phyloP scores from a whole-genome alignment of 192 early-diverging fungal species.

The Gaertneriomyces semiglobifer region DNA sequence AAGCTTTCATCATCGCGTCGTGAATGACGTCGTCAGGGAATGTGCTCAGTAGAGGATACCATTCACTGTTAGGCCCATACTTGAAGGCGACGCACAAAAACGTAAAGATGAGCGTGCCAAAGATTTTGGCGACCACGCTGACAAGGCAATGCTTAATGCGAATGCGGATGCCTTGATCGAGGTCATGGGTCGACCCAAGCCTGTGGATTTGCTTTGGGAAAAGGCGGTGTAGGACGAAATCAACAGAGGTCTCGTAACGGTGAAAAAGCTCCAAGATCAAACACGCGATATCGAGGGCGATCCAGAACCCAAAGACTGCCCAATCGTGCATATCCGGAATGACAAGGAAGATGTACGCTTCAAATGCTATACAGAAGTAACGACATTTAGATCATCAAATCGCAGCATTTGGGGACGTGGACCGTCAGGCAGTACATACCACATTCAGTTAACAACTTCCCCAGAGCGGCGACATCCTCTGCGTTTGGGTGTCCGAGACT shows the following conservation, averaged over 20 bases:
- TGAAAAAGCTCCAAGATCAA: neutral
- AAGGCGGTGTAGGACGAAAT: neutral
- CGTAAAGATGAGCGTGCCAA: neutral
- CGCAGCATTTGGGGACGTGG: too few species aligned
- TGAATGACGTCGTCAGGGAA: neutral
- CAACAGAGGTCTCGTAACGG: neutral
- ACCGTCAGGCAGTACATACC: neutral
- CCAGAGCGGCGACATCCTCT: slow-evolving; percentile 6
- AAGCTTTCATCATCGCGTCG: neutral
- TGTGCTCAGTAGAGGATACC: slow-evolving; percentile 1
- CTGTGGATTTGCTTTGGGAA: neutral
- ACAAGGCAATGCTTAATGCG: slow-evolving; percentile 5
- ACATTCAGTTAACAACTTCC: slow-evolving; percentile 2
- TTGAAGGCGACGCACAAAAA: neutral
- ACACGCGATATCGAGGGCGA: neutral
- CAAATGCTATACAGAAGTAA: neutral
- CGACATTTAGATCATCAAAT: too few species aligned
- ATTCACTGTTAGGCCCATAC: neutral
- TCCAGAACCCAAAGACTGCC: slow-evolving; percentile 9
- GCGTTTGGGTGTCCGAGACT: neutral
- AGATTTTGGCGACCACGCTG: neutral
- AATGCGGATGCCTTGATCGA: neutral
- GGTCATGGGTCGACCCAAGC: neutral
- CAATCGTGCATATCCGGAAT: slow-evolving; percentile 10
- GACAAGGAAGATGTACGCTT: neutral